Evolutionary conservation across 1,284 basidiomycete genomes (phyloP), one percentile per base, ranked within the genome.

Genomic region (Apiotrichum sp.): DNA sequence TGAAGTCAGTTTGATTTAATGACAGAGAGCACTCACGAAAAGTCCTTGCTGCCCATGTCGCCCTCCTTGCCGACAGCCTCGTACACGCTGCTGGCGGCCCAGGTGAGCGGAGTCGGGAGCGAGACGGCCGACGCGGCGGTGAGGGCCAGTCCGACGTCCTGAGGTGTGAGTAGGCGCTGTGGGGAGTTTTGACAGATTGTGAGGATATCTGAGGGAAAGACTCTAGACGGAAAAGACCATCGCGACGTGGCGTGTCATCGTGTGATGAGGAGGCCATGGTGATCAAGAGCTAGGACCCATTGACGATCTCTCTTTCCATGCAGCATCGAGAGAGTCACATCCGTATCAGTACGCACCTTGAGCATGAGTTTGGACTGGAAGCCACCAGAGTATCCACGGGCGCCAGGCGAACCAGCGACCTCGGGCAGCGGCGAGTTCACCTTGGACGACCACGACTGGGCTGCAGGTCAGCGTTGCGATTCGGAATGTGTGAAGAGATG

Each of bases 361-460:
- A 73, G 62, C 73, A 74, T 74, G n/a, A 74, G 61, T 32, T 65
- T 66, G 48, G 63, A 59, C 51, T 69, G 67, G 63, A 74, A 74
- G 2, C 73, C 70, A 9, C 70, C 72, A 7, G 49, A 35, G 53
- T 62, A 74, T 2, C 53, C 63, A 38, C 71, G 58, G 35, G 66
- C 64, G n/a, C 70, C 72, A 2, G 72, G 72, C 47, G 61, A 64
- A 32, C 59, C 61, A 1, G 56, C 53, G 4, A 74, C 63, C 54
- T 69, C 68, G 9, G 57, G 41, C 11, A 71, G 56, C 1, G 73
- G 73, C 31, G 69, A 62, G 62, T 74, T 74, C 46, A 72, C 62
- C 33, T 62, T 54, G 9, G 67, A 70, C 16, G 71, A 73, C 73
- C 73, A 74, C 6, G 69, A 71, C 64, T 69, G 68, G 36, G 67